These are phyloP conservation scores for Lojkania enalia DNA, from an alignment of 2,329 filamentous ascomycete genomes.

Conservation along the genomic window DNA sequence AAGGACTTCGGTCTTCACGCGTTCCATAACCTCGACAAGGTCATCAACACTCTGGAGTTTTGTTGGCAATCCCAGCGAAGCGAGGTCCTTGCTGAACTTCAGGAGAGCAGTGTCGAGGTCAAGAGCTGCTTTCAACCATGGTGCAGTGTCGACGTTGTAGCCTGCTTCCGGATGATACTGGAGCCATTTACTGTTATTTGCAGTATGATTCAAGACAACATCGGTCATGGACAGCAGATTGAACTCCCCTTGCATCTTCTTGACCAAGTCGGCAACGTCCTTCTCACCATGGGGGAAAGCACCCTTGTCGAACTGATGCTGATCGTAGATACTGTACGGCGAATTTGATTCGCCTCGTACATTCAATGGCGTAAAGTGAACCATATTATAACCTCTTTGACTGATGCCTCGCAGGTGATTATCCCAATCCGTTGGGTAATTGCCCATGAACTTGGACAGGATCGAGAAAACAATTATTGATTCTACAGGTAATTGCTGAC, in stretches of 20 bases:
- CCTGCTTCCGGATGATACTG: conserved; percentile 92
- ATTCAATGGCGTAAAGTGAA: conserved; percentile 96
- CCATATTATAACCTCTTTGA: conserved; percentile 95
- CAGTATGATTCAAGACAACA: conserved; percentile 97
- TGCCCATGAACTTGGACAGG: conserved; percentile 97
- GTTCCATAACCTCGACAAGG: conserved; percentile 78
- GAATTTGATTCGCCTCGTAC: conserved; percentile 88
- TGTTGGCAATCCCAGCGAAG: conserved; percentile 72
- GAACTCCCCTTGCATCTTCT: conserved; percentile 81
- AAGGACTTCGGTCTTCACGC: conserved; percentile 79
- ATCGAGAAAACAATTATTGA: conserved; percentile 90
- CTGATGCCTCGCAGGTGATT: conserved; percentile 86
- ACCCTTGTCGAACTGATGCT: conserved; percentile 79
- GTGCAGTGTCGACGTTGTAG: conserved; percentile 90
- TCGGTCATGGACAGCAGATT: conserved; percentile 88
- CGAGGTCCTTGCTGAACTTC: conserved; percentile 64
- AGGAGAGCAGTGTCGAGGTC: conserved; percentile 78
- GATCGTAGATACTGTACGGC: conserved; percentile 94
- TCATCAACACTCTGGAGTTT: conserved; percentile 72
- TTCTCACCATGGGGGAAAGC: conserved; percentile 84
- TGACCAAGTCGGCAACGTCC: conserved; percentile 76
- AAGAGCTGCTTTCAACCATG: conserved; percentile 67
- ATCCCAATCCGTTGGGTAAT: conserved; percentile 88
- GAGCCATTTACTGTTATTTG: conserved; percentile 92
- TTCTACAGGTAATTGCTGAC: conserved; percentile 75